A percentile compares a stretch with the other conserved stretches of the same genome.
Conservation (phyloP, 2,329 filamentous ascomycete genomes). For the Hypoxylon sp. region DNA sequence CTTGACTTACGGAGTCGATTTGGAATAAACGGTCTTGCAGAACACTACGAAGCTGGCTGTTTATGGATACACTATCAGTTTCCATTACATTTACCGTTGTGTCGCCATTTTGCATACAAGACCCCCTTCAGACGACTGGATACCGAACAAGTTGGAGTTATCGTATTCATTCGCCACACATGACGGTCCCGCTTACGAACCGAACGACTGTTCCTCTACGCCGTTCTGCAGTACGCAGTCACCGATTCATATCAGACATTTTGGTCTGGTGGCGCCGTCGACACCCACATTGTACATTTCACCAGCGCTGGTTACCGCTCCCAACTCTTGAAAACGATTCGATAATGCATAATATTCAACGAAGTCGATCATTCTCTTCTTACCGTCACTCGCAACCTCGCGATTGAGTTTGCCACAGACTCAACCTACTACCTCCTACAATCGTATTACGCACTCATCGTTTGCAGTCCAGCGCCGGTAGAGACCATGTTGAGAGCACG, state of each 20-base stretch:
- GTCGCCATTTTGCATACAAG: slow-evolving; percentile 8
- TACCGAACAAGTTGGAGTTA: slow-evolving; percentile 10
- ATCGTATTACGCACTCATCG: slow-evolving; percentile 1
- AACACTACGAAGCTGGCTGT: slow-evolving; percentile 4
- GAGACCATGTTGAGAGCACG: background rate
- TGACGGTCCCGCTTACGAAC: slow-evolving; percentile 2
- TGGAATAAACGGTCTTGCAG: slow-evolving; percentile 23
- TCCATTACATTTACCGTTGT: background rate
- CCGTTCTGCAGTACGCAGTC: background rate
- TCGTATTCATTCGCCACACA: background rate
- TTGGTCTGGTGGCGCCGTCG: background rate
- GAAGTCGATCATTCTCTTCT: slow-evolving; percentile 21
- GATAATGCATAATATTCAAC: slow-evolving; percentile 35
- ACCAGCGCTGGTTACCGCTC: slow-evolving; percentile 30
- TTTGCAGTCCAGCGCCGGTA: slow-evolving; percentile 11
- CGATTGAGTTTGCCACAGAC: slow-evolving; percentile 1
- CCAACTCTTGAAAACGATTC: slow-evolving; percentile 5
- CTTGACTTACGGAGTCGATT: slow-evolving; percentile 21
- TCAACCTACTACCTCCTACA: slow-evolving; percentile 5
- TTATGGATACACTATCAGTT: slow-evolving; percentile 8
- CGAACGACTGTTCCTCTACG: background rate
- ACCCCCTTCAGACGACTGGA: slow-evolving; percentile 2
- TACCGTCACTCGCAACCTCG: background rate
- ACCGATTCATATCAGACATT: background rate
- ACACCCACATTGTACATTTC: slow-evolving; percentile 18